Evolutionary conservation across 2,329 filamentous ascomycete genomes (phyloP), one percentile per base, ranked within the genome.

Genomic region (Chaetomiaceae sp.): DNA sequence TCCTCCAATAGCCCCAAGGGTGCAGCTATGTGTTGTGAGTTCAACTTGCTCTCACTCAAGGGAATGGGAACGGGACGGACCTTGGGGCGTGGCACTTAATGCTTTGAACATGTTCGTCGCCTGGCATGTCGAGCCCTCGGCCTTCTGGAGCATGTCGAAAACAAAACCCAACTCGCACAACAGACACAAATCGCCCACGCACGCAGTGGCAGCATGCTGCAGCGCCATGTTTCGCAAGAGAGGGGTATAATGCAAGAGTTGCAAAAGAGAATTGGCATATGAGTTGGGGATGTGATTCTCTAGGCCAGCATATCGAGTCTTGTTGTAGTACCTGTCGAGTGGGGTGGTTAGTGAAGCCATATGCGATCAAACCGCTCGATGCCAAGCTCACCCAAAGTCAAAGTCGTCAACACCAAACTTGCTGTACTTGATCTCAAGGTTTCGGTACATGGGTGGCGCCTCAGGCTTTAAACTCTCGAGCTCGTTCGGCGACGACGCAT

Each of bases 371-470:
- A 36, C 4, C 11, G 11, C 14, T 6, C 12, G 15, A 11, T 14
- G 11, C 4, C 7, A 3, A 22, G 2, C 80, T 59, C 69, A 88
- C 82, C 86, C 85, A 67, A 98, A 98, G 65, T 98, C 93, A 64
- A 98, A 98, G 65, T 98, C 94, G 60, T 97, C 91, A n/a, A 98
- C 89, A 17, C 93, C 93, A 65, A 96, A 98, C 62, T 89, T 94
- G 73, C 91, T 96, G 71, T 97, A 98, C 64, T 96, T 96, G 69
- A 98, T 98, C 65, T 97, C 91, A 10, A 96, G 86, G 58, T 89
- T 90, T 54, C 86, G 83, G 65, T 98, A 98, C 71, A 93, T 88
- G 8, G 86, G 78, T 18, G 91, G 86, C 4, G 93, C 85, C 47
- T 95, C 89, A 33, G 85, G 80, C 53, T 88, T 86, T 46, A 84